A percentile compares a stretch with the other conserved stretches of the same genome.
These are phyloP conservation scores for Cladosporium sp. DNA, from an alignment of 2,329 filamentous ascomycete genomes.

Conservation along the genomic window DNA sequence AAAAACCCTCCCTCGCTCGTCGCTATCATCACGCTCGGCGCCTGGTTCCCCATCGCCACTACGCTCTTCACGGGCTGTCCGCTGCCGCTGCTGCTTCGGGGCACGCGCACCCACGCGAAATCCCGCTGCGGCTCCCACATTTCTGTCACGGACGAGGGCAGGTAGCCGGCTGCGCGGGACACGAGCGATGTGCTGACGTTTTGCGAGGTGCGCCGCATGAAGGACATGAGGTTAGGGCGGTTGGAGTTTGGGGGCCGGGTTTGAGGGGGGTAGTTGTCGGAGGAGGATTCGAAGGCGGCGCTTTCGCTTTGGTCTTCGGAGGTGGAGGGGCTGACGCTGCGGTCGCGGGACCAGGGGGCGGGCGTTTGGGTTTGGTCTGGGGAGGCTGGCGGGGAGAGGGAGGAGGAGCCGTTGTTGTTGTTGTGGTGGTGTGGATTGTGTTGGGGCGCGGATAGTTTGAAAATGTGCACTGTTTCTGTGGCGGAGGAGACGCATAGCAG, in stretches of 20 bases:
- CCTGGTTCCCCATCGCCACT: conserved; percentile 94
- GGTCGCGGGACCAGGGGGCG: conserved; percentile 30
- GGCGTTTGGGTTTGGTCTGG: conserved; percentile 28
- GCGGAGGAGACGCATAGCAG: conserved; percentile 93
- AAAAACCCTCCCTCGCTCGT: conserved; percentile 95
- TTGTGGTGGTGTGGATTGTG: conserved; percentile 27
- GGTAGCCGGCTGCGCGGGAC: conserved; percentile 82
- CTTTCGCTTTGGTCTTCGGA: conserved; percentile 21
- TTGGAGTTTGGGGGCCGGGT: conserved; percentile 30
- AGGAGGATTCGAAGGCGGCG: conserved; percentile 29
- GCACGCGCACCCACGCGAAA: conserved; percentile 94
- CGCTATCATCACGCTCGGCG: conserved; percentile 95
- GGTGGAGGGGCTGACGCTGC: conserved; percentile 39
- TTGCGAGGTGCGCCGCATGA: conserved; percentile 91
- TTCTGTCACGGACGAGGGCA: conserved; percentile 89
- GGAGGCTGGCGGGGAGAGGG: conserved; percentile 26
- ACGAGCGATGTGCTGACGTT: conserved; percentile 86
- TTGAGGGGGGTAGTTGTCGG: conserved; percentile 15
- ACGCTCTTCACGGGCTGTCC: conserved; percentile 69
- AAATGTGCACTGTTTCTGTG: conserved; percentile 94
- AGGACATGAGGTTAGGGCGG: conserved; percentile 79
- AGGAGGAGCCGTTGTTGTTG: conserved; percentile 17
- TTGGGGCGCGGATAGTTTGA: conserved; percentile 62
- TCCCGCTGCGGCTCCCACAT: conserved; percentile 96
- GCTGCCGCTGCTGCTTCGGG: conserved; percentile 54